These are phyloP conservation scores for Talaromyces sp. DNA, from an alignment of 2,329 filamentous ascomycete species.

Conservation along the genomic window DNA sequence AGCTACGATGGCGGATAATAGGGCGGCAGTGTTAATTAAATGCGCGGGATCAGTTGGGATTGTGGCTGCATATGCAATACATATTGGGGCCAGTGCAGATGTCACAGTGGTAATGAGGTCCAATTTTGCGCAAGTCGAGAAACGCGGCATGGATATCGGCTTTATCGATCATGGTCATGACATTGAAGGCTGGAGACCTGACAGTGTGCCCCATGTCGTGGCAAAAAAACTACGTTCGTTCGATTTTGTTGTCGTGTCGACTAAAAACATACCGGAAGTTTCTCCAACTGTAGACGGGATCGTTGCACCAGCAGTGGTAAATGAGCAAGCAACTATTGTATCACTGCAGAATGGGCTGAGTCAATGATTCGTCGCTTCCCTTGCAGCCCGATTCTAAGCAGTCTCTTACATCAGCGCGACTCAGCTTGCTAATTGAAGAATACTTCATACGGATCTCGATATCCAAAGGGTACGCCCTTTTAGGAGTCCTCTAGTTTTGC, in stretches of 20 bases:
- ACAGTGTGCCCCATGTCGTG: conserved; percentile 42
- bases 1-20: neutral
- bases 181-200: conserved; percentile 40
- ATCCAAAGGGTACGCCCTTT: conserved; percentile 48
- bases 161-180: conserved; percentile 49
- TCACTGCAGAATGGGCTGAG: conserved; percentile 54
- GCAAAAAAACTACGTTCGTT: conserved; percentile 25
- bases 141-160: conserved; percentile 49
- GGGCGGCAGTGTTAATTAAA: conserved; percentile 46
- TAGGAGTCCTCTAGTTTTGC: conserved; percentile 12
- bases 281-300: conserved; percentile 44
- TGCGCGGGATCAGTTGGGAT: conserved; percentile 55
- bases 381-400: conserved; percentile 46
- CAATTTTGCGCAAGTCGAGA: conserved; percentile 48
- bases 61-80: conserved; percentile 52
- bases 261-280: conserved; percentile 54
- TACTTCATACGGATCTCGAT: conserved; percentile 51
- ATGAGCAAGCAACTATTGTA: conserved; percentile 45
- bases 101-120: conserved; percentile 54
- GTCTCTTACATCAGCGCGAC: conserved; percentile 49
- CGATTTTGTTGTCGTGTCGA: conserved; percentile 53
- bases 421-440: conserved; percentile 41
- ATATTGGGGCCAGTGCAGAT: conserved; percentile 44
- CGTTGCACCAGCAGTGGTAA: conserved; percentile 46
- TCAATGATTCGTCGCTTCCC: conserved; percentile 48